Evolutionary conservation across 805 yeast species (phyloP).

Genomic region (Middelhovenomyces tepae): DNA sequence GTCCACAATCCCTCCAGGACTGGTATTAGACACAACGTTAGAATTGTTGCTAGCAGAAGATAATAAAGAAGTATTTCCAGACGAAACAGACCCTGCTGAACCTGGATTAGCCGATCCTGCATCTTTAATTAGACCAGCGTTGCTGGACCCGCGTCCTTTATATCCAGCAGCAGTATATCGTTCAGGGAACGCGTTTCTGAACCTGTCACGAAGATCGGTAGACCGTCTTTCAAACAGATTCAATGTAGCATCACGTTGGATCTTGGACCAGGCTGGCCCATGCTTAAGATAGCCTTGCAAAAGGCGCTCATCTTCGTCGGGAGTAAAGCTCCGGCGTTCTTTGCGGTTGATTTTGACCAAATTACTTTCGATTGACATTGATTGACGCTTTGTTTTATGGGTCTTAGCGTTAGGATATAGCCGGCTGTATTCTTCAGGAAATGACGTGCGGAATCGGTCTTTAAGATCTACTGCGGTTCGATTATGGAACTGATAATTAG

Average conservation of each 20-base stretch:
- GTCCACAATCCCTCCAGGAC: too few species aligned
- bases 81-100: too few species aligned
- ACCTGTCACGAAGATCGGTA: slow-evolving; percentile 36
- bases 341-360: slow-evolving; percentile 36
- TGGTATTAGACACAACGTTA: slow-evolving; percentile 10
- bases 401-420: slow-evolving; percentile 38
- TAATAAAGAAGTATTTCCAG: slow-evolving; percentile 14
- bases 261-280: slow-evolving; percentile 39
- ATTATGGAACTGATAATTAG: slow-evolving; percentile 31
- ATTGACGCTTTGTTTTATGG: slow-evolving; percentile 28
- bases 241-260: slow-evolving; percentile 33
- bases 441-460: slow-evolving; percentile 37
- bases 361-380: slow-evolving; percentile 5
- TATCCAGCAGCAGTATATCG: slow-evolving; percentile 36
- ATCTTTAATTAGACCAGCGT: too few species aligned
- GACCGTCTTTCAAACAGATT: slow-evolving; percentile 32
- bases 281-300: slow-evolving; percentile 34
- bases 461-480: slow-evolving; percentile 39
- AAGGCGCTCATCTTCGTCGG: slow-evolving; percentile 34
- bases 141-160: slow-evolving; percentile 27
- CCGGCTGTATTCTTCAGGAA: slow-evolving; percentile 37
- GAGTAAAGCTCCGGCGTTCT: slow-evolving; percentile 34
- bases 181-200: slow-evolving; percentile 38
- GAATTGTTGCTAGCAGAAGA: slow-evolving; percentile 12
- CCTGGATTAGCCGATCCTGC: too few species aligned